A percentile compares a stretch with the other conserved stretches of the same genome.
These are phyloP conservation scores for Torulaspora maleeae DNA, from an alignment of 805 yeast genomes.

Conservation along the genomic window DNA sequence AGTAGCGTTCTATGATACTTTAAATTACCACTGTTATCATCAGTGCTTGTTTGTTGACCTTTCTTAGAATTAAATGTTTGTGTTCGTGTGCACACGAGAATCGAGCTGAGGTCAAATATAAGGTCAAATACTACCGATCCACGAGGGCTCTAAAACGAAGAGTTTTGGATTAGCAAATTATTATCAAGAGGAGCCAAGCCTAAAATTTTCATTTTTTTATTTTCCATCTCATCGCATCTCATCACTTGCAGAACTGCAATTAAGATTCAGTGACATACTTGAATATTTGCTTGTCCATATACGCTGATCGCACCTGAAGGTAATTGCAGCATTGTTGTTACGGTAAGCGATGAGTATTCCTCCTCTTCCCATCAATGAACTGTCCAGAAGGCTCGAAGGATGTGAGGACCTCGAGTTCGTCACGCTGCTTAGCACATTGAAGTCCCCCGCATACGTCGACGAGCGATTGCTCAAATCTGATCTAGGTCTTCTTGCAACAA, in stretches of 20 bases:
- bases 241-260: background rate
- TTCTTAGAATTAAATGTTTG: no score
- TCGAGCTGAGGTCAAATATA: background rate
- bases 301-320: no score
- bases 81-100: no score
- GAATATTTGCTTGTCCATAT: no score
- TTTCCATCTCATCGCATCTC: slow-evolving; percentile 10
- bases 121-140: background rate
- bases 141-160: background rate
- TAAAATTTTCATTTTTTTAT: background rate
- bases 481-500: slow-evolving; percentile 31
- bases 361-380: slow-evolving; percentile 22
- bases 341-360: slow-evolving; percentile 9
- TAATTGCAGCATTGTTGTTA: no score
- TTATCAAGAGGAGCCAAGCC: background rate
- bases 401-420: slow-evolving; percentile 31
- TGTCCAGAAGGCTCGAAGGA: slow-evolving; percentile 30
- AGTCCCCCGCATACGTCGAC: slow-evolving; percentile 28
- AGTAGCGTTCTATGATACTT: no score
- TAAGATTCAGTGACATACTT: no score
- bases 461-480: slow-evolving; percentile 34
- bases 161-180: no score
- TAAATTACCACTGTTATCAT: background rate
- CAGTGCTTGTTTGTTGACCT: no score
- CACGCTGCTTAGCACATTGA: slow-evolving; percentile 24